Evolutionary conservation across 129 eudicot genomes (phyloP), one percentile per base, ranked within the genome.

Genomic region (Flaveria brownii): DNA sequence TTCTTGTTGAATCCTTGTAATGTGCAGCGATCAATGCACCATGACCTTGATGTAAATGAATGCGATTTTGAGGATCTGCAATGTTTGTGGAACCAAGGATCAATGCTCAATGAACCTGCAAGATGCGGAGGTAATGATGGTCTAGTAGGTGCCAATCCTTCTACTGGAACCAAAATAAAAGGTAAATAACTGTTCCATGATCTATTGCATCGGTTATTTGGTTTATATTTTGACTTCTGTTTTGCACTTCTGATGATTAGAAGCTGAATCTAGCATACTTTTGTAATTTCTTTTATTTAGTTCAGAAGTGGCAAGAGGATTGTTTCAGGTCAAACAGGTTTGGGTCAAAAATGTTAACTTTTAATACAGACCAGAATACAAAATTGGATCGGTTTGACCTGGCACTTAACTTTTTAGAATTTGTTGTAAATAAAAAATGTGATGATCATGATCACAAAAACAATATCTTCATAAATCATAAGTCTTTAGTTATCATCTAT

Each of bases 1-100:
- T 90, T 85, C 74, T 79, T 84, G 80, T 56, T 93, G 88, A 91
- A 91, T 82, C 88, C 96, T 1, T 95, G 99, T 84, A 91, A 89
- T 69, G 51, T 79, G 78, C 96, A 84, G 51, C 78, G 90, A 25
- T 82, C 77, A n/a, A 60, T 87, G 68, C 86, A 83, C 71, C 80
- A 68, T 62, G 94, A 81, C 70, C 81, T 73, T 50, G 89, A 87
- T 57, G 20, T 89, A n/a, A 60, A 73, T 70, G 91, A 80, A 25
- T 89, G 99, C 66, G 96, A 90, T 51, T 86, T 86, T 78, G 92
- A 87, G 73, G 87, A 80, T 78, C 82, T 84, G 64, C 89, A 92
- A 43, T 95, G 99, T 83, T 80, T 89, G 80, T 89, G 86, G 56
- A 83, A 82, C 83, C 94, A 89, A 71, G 81, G 68, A 78, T 23